phyloP scores from a whole-genome alignment of 768 basidiomycete species.

The Coprinopsis cinerea region DNA sequence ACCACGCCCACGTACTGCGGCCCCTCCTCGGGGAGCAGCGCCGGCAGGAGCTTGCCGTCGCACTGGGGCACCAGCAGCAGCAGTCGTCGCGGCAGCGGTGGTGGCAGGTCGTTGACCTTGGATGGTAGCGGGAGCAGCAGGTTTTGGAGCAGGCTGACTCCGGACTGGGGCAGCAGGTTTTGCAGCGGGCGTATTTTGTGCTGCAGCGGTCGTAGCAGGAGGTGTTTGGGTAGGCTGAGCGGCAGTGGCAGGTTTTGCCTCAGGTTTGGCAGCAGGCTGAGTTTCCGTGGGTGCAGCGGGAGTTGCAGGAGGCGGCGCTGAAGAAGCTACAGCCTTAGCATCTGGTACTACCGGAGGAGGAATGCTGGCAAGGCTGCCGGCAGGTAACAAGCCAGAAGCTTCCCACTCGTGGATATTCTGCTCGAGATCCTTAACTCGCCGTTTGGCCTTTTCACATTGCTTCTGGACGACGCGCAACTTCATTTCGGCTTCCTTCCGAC shows the following conservation, averaged over 20 bases:
- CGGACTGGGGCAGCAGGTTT: background rate
- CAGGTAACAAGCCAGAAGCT: conserved; percentile 43
- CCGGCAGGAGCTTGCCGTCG: conserved; percentile 6
- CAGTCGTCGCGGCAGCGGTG: no score
- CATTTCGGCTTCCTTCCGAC: conserved; percentile 54
- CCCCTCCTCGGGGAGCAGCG: conserved; percentile 9
- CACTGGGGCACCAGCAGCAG: conserved; percentile 11
- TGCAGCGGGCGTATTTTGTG: background rate
- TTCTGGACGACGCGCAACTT: conserved; percentile 68
- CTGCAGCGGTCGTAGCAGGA: background rate
- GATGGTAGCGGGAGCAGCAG: conserved; percentile 13
- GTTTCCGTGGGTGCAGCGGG: conserved; percentile 15
- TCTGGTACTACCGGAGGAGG: conserved; percentile 22
- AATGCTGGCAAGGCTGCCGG: conserved; percentile 23
- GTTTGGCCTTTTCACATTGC: conserved; percentile 57
- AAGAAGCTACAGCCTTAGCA: no score
- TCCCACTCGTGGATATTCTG: conserved; percentile 53
- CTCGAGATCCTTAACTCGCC: conserved; percentile 64
- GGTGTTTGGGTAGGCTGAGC: conserved; percentile 18
- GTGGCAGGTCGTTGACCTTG: no score
- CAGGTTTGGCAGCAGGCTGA: conserved; percentile 9
- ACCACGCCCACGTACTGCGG: background rate
- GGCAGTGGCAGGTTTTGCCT: conserved; percentile 8
- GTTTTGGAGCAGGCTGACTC: conserved; percentile 13
- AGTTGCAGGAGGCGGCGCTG: no score